Evolutionary conservation across 352 stramenopile species (phyloP).

Genomic region (Globisporangium radiosum): DNA sequence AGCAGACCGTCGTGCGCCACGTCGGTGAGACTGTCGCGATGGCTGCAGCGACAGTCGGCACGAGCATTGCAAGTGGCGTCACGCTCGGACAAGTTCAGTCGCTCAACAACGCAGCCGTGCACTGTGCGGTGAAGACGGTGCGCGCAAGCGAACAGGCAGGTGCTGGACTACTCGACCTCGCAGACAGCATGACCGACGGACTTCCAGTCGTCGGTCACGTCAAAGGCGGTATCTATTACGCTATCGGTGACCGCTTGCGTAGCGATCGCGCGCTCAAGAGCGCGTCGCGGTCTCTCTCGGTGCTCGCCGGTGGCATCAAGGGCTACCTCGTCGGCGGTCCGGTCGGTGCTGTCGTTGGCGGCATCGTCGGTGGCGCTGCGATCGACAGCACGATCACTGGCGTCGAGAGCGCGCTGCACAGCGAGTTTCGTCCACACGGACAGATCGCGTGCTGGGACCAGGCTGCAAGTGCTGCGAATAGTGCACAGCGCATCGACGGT

Average conservation of each 20-base stretch:
- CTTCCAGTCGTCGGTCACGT: slow-evolving; percentile 11
- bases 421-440: slow-evolving; percentile 8
- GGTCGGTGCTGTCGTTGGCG: slow-evolving; percentile 5
- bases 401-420: slow-evolving; percentile 8
- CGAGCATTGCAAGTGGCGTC: slow-evolving; percentile 8
- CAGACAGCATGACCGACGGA: slow-evolving; percentile 6
- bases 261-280: slow-evolving; percentile 8
- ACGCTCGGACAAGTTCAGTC: slow-evolving; percentile 7
- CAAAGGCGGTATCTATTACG: slow-evolving; percentile 5
- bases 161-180: background rate
- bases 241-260: slow-evolving; percentile 1
- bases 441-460: slow-evolving; percentile 9
- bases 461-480: slow-evolving; percentile 1
- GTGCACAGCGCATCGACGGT: slow-evolving; percentile 3
- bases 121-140: slow-evolving; percentile 6
- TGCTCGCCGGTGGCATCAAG: slow-evolving; percentile 7
- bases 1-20: slow-evolving; percentile 13
- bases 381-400: slow-evolving; percentile 13
- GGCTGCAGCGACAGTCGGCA: slow-evolving; percentile 3
- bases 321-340: slow-evolving; percentile 7
- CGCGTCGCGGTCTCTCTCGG: slow-evolving; percentile 3
- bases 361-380: slow-evolving; percentile 6
- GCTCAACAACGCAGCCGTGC: slow-evolving; percentile 7
- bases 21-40: slow-evolving; percentile 9
- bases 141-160: slow-evolving; percentile 1